Base-by-base conservation (phyloP, 1,284 basidiomycete species). In the Porogramme epimiltina region DNA sequence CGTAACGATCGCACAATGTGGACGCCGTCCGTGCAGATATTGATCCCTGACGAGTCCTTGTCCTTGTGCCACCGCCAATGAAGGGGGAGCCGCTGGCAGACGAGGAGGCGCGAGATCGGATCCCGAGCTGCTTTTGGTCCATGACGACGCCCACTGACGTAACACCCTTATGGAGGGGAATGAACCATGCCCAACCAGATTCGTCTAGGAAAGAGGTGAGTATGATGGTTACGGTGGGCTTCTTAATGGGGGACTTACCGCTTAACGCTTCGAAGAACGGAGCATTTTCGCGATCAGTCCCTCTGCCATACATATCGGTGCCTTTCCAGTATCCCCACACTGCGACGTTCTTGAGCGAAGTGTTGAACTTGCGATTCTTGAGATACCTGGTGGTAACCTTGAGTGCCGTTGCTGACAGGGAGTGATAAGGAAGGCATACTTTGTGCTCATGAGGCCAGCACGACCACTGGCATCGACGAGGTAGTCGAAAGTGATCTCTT, bases 151-250 rank as follows among this genome's bases (percentile, higher is more conserved):
- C 88, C 6, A 90, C 73, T 2, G 87, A 90, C 0, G 82, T 83
- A 9, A 81, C 77, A 9, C 82, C 85, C 50, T 84, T 76, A 62
- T 86, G 81, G 25, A 91, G 74, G 23, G 88, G 88, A 48, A 91
- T 91, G 51, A 85, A 87, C 88, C 89, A 91, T 8, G 75, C 78
- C 84, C 87, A 91, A 5, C 88, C 88, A 6, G 84, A 81, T 66
- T 88, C 83, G 56, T 90, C 88, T 89, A 56, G 5, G 19, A 36
- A 18, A 15, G 9, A 19, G 34, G 33, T 23, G 13, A 44, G 52
- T 24, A 42, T 60, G 3, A n/a, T 24, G 36, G 51, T 45, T 55
- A 6, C 37, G 44, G 33, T 26, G 48, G 47, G 18, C 11, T 16
- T 22, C 18, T 31, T 26, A 10, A 20, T 31, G 25, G 50, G 38